Conservation (phyloP, 1,139 yeast species). For the Waltiozyma sp. region DNA sequence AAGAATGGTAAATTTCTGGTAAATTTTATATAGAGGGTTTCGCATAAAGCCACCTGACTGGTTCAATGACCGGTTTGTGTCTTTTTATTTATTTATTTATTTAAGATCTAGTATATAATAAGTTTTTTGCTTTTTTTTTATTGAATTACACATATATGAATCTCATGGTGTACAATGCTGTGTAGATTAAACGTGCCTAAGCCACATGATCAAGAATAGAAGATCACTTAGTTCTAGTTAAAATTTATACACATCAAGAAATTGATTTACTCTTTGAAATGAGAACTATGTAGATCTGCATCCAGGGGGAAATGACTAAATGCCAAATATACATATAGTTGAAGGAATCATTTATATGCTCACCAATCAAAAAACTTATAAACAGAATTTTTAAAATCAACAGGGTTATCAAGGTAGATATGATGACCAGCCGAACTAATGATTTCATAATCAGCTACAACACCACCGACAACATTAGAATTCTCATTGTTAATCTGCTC, state of each 20-base stretch:
- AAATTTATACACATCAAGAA: too few relatives aligned
- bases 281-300: too few relatives aligned
- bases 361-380: conserved; percentile 14
- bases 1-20: conserved; percentile 48
- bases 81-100: conserved; percentile 1
- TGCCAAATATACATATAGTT: too few relatives aligned
- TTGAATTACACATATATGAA: too few relatives aligned
- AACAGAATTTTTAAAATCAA: conserved; percentile 11
- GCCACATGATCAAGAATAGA: too few relatives aligned
- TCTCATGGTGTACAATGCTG: too few relatives aligned
- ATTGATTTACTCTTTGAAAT: too few relatives aligned
- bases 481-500: conserved; percentile 20
- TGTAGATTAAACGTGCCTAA: too few relatives aligned
- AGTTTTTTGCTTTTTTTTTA: too few relatives aligned
- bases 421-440: conserved; percentile 66
- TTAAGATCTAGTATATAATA: not conserved
- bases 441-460: conserved; percentile 29
- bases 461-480: conserved; percentile 7
- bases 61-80: not conserved
- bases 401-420: conserved; percentile 63
- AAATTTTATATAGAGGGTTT: not conserved
- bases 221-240: too few relatives aligned
- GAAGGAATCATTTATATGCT: too few relatives aligned
- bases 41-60: not conserved
- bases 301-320: too few relatives aligned